Percentiles rank a stretch among this genome's conserved stretches.
phyloP scores from a whole-genome alignment of 306 rosid genomes.

The Glycine latifolia region DNA sequence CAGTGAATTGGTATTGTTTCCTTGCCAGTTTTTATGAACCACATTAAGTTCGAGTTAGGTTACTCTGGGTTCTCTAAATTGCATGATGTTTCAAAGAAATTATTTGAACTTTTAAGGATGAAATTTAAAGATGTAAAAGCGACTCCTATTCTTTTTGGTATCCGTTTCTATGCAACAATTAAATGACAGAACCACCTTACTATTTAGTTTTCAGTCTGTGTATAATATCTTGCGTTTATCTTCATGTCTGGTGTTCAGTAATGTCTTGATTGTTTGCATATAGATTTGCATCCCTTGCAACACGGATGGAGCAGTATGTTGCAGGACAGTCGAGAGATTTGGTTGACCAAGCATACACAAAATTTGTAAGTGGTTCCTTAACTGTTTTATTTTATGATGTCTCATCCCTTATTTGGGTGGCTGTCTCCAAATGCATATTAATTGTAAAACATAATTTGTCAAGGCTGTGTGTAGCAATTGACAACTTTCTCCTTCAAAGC shows the following conservation, averaged over 20 bases:
- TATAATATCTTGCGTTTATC: neutral
- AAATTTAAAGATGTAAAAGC: slow-evolving; percentile 19
- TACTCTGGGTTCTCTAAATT: slow-evolving; percentile 31
- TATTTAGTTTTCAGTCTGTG: neutral
- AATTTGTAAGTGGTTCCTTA: slow-evolving; percentile 74
- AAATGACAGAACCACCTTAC: slow-evolving; percentile 12
- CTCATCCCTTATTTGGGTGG: slow-evolving; percentile 3
- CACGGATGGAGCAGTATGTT: slow-evolving; percentile 95
- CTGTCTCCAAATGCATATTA: neutral
- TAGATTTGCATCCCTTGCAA: slow-evolving; percentile 97
- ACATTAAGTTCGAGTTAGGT: slow-evolving; percentile 19
- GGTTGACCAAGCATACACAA: slow-evolving; percentile 98
- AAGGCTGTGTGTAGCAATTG: neutral
- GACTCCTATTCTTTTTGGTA: too few relatives aligned
- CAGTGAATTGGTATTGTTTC: slow-evolving; percentile 4
- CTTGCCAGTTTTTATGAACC: slow-evolving; percentile 25
- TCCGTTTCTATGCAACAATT: too few relatives aligned
- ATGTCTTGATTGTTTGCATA: slow-evolving; percentile 43
- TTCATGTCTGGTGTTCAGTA: slow-evolving; percentile 9
- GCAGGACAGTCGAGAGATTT: slow-evolving; percentile 96
- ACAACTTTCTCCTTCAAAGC: neutral
- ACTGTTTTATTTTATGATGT: slow-evolving; percentile 32
- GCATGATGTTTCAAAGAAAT: slow-evolving; percentile 22
- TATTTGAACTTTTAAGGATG: slow-evolving; percentile 6
- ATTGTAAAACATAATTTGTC: neutral